These are phyloP conservation scores for Tulasnella sp. DNA, from an alignment of 768 basidiomycete species.

Conservation along the genomic window DNA sequence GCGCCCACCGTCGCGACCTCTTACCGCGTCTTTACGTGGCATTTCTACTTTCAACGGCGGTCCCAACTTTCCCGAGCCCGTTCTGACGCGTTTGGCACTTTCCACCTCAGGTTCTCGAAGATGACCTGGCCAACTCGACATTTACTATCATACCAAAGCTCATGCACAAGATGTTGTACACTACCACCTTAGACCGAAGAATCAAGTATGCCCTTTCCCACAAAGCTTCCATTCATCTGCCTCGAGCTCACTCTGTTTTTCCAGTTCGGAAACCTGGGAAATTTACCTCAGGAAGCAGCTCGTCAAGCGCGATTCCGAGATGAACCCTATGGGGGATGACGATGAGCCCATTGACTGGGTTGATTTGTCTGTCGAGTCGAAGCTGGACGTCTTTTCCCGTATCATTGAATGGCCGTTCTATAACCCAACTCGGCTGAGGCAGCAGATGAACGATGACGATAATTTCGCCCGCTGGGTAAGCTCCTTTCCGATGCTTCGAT, in stretches of 20 bases:
- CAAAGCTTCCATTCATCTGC: neutral
- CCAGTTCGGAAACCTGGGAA: conserved; percentile 21
- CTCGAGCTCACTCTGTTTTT: neutral
- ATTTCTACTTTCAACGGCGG: neutral
- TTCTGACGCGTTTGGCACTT: conserved; percentile 14
- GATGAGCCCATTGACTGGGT: conserved; percentile 23
- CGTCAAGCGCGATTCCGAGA: conserved; percentile 5
- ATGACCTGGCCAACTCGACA: conserved; percentile 15
- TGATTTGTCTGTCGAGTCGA: conserved; percentile 11
- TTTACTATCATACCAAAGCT: conserved; percentile 20
- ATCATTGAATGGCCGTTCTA: conserved; percentile 23
- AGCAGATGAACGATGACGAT: conserved; percentile 21
- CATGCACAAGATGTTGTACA: conserved; percentile 18
- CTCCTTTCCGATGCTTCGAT: neutral
- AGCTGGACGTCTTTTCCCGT: conserved; percentile 13
- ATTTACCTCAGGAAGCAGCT: conserved; percentile 20
- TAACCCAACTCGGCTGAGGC: conserved; percentile 14
- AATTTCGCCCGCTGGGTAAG: conserved; percentile 19
- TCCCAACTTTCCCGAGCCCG: neutral
- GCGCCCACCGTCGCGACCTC: conserved; percentile 2
- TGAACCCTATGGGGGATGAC: conserved; percentile 21
- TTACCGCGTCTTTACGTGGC: conserved; percentile 9
- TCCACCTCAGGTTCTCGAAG: conserved; percentile 17
- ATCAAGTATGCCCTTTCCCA: conserved; percentile 19
- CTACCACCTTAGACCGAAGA: conserved; percentile 19